A percentile compares a stretch with the other conserved stretches of the same genome.
Evolutionary conservation across 2,329 filamentous ascomycete genomes (phyloP).

Genomic region (Alternaria alternata): DNA sequence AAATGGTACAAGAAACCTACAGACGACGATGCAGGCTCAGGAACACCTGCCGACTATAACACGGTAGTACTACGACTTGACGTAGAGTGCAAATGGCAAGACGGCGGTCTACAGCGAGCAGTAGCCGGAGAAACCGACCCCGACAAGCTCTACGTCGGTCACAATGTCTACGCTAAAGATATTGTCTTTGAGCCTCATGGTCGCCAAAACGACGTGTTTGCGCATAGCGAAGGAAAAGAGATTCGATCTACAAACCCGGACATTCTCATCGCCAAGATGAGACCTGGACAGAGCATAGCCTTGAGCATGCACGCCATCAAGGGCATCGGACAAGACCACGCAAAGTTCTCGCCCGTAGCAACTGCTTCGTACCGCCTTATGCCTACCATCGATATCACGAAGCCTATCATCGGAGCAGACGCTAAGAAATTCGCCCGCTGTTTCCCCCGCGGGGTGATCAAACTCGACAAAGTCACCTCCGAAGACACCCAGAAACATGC

Average conservation of each 20-base stretch:
- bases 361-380: conserved; percentile 92
- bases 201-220: conserved; percentile 53
- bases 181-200: conserved; percentile 80
- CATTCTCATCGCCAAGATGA: conserved; percentile 92
- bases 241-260: conserved; percentile 87
- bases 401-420: conserved; percentile 85
- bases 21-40: conserved; percentile 53
- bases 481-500: conserved; percentile 68
- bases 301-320: conserved; percentile 94
- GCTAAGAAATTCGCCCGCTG: conserved; percentile 89
- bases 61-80: conserved; percentile 82
- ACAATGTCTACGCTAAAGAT: conserved; percentile 65
- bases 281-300: conserved; percentile 86
- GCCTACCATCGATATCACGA: conserved; percentile 82
- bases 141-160: conserved; percentile 82
- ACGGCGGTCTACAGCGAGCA: conserved; percentile 64
- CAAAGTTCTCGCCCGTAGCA: conserved; percentile 96
- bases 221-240: conserved; percentile 60
- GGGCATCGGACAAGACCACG: conserved; percentile 91
- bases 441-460: conserved; percentile 89
- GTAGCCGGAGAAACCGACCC: conserved; percentile 79
- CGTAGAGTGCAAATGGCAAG: conserved; percentile 81
- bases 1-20: conserved; percentile 80
- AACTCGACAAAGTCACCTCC: conserved; percentile 73
- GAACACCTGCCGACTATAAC: conserved; percentile 75